Evolutionary conservation across 1,139 yeast genomes (phyloP), one percentile per base, ranked within the genome.

Genomic region (Suhomyces atakaporum): DNA sequence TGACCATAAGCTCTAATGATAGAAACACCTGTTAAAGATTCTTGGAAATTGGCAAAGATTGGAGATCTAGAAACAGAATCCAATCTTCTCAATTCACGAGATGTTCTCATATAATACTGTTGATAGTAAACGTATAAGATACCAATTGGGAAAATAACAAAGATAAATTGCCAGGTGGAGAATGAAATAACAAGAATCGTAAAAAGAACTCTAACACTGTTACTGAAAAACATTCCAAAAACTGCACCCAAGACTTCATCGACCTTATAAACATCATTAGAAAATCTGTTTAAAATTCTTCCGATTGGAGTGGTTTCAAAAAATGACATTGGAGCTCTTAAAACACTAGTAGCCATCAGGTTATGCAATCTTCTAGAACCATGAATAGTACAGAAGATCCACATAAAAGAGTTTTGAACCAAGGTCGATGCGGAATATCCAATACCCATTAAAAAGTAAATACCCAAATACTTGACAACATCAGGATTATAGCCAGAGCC

Each of bases 231-330:
- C 77, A 84, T 85, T 19, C 84, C 74, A 55, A 92, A 88, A 0
- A 87, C 87, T 54, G 96, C 74, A 8, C 92, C 89, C 48, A 92
- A 71, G 22, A 84, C 73, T 59, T 89, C 96, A 63, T 92, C 98
- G 44, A 92, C 83, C 55, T 89, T 87, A 66, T 88, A 88, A 37
- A 94, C 81, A 69, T 92, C 99, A 59, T 82, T 89, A 6, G 97
- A 88, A 58, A 92, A 92, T 58, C 98, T 74, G 69, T 94, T 94
- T 62, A 92, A 72, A 42, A 94, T 80, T 61, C 98, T 79, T 24
- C 99, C 98, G 46, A 92, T 78, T 33, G 98, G 99, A 0, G 97
- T 92, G 0, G 97, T 89, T 63, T 94, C 98, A 56, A 94, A 92
- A 60, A 94, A 92, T 25, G 89, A 77, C 98, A 92, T 94, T 43